Percentiles rank a stretch among this genome's conserved stretches.
These are phyloP conservation scores for Alternaria infectoria DNA, from an alignment of 2,329 filamentous ascomycete genomes.

Conservation along the genomic window DNA sequence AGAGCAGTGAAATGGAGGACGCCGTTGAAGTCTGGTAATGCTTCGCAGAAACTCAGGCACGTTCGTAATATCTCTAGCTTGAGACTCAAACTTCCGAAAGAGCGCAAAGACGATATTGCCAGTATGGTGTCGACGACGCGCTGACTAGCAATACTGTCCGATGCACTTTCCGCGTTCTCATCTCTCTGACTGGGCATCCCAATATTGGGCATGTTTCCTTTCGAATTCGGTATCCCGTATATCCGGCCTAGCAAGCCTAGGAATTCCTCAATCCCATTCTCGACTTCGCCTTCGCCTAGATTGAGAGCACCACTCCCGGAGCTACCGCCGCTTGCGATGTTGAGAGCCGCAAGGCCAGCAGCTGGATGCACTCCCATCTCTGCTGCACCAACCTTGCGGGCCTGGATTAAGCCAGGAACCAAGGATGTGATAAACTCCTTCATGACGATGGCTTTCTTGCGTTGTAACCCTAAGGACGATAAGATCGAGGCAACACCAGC, in stretches of 20 bases:
- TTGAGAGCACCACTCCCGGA: conserved; percentile 81
- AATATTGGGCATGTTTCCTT: conserved; percentile 23
- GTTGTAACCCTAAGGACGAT: conserved; percentile 76
- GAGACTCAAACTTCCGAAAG: conserved; percentile 77
- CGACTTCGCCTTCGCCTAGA: conserved; percentile 45
- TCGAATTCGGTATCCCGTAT: conserved; percentile 50
- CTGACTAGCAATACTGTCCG: conserved; percentile 46
- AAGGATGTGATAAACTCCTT: conserved; percentile 84
- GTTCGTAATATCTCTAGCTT: conserved; percentile 87
- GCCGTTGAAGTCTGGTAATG: conserved; percentile 87
- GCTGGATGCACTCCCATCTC: conserved; percentile 96
- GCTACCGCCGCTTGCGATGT: conserved; percentile 57
- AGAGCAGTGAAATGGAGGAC: conserved; percentile 88
- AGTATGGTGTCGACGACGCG: conserved; percentile 60
- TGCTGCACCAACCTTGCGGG: conserved; percentile 89
- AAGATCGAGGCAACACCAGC: conserved; percentile 89
- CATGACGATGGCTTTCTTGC: conserved; percentile 91
- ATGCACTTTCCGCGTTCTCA: conserved; percentile 6
- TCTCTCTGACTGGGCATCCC: conserved; percentile 4
- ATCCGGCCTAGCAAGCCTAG: conserved; percentile 49
- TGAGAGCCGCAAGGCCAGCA: conserved; percentile 78
- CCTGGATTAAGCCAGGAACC: conserved; percentile 85
- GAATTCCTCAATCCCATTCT: conserved; percentile 51
- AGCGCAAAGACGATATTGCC: conserved; percentile 57
- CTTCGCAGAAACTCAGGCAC: conserved; percentile 94